Evolutionary conservation across 148 eudicot genomes (phyloP).

Genomic region (Persicaria tinctoria): DNA sequence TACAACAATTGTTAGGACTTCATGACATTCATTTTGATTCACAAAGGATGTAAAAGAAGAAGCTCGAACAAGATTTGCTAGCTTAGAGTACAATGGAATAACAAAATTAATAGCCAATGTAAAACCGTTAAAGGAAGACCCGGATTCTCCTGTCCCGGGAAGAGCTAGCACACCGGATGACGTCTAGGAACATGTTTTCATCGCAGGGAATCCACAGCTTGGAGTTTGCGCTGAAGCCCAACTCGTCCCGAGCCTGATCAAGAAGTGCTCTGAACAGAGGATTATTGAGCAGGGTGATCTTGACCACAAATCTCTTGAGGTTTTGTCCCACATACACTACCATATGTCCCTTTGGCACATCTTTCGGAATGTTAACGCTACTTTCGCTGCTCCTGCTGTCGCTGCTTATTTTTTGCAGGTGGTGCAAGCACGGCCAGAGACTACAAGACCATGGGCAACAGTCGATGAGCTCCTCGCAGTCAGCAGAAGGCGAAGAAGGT

Average conservation of each 20-base stretch:
- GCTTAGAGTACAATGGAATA: background rate
- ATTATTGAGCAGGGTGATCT: conserved; percentile 52
- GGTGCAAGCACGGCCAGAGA: background rate
- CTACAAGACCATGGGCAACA: background rate
- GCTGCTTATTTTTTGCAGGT: background rate
- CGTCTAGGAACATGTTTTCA: conserved; percentile 55
- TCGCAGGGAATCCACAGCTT: conserved; percentile 80
- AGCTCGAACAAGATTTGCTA: conserved; percentile 5
- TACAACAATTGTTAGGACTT: conserved; percentile 8
- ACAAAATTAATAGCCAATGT: background rate
- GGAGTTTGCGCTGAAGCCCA: conserved; percentile 45
- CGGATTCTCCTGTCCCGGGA: conserved; percentile 23
- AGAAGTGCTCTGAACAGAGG: conserved; percentile 67
- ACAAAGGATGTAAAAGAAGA: background rate
- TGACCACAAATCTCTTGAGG: conserved; percentile 64
- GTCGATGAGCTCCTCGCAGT: conserved; percentile 2
- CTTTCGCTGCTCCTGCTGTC: conserved; percentile 21
- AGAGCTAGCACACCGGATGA: conserved; percentile 51
- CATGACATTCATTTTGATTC: background rate
- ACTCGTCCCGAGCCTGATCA: conserved; percentile 73
- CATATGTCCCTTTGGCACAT: conserved; percentile 90
- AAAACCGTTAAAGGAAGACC: conserved; percentile 23
- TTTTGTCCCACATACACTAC: conserved; percentile 75
- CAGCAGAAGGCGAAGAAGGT: background rate
- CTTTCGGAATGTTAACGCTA: conserved; percentile 48